phyloP scores from a whole-genome alignment of 257 asterid species.

The Scutellaria galericulata region DNA sequence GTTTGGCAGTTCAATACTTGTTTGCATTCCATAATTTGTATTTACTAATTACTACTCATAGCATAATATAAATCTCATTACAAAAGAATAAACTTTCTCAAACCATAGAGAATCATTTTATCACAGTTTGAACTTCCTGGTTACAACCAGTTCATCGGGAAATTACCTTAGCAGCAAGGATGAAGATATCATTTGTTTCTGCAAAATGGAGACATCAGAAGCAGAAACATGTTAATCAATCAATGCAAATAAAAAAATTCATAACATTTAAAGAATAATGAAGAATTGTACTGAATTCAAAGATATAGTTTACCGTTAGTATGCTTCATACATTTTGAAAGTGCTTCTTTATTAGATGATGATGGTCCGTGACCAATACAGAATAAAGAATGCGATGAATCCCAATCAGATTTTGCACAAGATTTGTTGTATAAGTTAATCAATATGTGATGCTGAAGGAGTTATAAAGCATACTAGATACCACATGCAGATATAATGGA shows the following conservation, averaged over 20 bases:
- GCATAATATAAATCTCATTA: conserved; percentile 10
- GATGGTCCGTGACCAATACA: conserved; percentile 76
- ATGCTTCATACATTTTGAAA: conserved; percentile 67
- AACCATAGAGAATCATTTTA: background rate
- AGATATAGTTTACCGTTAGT: conserved; percentile 68
- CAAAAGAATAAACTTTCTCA: conserved; percentile 6
- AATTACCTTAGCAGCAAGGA: conserved; percentile 90
- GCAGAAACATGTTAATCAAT: conserved; percentile 29
- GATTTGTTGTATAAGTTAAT: conserved; percentile 56
- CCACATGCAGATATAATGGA: background rate
- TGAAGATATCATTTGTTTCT: conserved; percentile 95
- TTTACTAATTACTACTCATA: background rate
- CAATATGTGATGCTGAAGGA: conserved; percentile 25
- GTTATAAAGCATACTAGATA: background rate
- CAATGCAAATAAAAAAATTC: background rate
- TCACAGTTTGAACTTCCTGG: background rate
- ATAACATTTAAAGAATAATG: conserved; percentile 5
- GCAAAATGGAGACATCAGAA: conserved; percentile 38
- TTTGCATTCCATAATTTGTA: conserved; percentile 18
- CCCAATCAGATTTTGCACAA: conserved; percentile 95
- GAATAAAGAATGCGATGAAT: conserved; percentile 73
- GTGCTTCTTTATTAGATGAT: conserved; percentile 58
- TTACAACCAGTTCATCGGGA: conserved; percentile 7
- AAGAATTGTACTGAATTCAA: conserved; percentile 6
- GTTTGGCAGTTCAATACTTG: conserved; percentile 16